phyloP scores from a whole-genome alignment of 1,284 basidiomycete species.

The Lignosus rhinocerotis region DNA sequence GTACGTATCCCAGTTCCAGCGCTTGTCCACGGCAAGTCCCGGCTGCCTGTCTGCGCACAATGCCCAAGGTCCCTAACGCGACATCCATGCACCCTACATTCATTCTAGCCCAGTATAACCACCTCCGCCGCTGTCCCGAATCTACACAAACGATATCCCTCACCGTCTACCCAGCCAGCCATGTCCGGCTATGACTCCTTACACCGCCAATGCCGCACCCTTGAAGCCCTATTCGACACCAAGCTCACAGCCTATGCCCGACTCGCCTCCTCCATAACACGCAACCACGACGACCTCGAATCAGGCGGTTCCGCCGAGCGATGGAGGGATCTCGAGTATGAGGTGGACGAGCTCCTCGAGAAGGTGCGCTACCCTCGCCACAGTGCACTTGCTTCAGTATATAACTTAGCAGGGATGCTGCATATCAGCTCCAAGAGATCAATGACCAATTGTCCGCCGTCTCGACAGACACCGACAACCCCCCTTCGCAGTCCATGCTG shows the following conservation, averaged over 20 bases:
- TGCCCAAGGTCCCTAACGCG: background rate
- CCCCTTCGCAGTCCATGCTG: slow-evolving; percentile 82
- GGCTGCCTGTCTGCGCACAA: background rate
- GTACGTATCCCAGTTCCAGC: background rate
- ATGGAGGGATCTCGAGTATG: slow-evolving; percentile 82
- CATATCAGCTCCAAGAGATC: slow-evolving; percentile 74
- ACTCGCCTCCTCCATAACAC: slow-evolving; percentile 75
- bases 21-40: background rate
- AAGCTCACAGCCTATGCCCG: slow-evolving; percentile 90
- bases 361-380: slow-evolving; percentile 56
- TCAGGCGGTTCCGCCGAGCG: slow-evolving; percentile 66
- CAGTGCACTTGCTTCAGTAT: slow-evolving; percentile 15
- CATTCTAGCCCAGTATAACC: background rate
- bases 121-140: background rate
- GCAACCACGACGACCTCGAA: slow-evolving; percentile 64
- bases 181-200: slow-evolving; percentile 80
- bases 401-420: slow-evolving; percentile 17
- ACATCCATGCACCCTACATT: background rate
- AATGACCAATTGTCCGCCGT: slow-evolving; percentile 74
- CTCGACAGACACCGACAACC: slow-evolving; percentile 70
- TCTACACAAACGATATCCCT: background rate
- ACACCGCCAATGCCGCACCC: slow-evolving; percentile 85
- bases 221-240: slow-evolving; percentile 88
- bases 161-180: background rate
- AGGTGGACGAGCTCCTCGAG: slow-evolving; percentile 85